phyloP scores from a whole-genome alignment of 495 filamentous ascomycete genomes.

The Copromyces sp. region DNA sequence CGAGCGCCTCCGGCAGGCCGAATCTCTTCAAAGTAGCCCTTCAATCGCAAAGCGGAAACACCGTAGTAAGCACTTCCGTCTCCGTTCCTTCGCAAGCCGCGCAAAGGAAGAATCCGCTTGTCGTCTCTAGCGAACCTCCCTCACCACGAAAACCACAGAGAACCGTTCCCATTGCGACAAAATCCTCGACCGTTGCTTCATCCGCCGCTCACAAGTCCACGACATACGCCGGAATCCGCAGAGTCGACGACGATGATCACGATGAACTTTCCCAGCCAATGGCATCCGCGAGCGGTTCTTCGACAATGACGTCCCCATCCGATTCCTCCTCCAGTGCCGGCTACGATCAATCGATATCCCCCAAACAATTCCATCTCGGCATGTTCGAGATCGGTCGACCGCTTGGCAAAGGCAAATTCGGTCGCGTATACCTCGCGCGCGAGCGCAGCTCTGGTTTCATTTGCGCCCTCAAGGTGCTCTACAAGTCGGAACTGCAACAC shows the following conservation, averaged over 20 bases:
- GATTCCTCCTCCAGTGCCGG: slow-evolving; percentile 18
- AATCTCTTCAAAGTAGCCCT: slow-evolving; percentile 75
- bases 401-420: slow-evolving; percentile 95
- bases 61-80: slow-evolving; percentile 45
- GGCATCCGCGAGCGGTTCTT: slow-evolving; percentile 5
- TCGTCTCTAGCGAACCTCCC: slow-evolving; percentile 22
- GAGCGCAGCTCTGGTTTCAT: slow-evolving; percentile 85
- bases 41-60: slow-evolving; percentile 51
- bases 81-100: slow-evolving; percentile 57
- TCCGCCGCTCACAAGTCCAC: neutral
- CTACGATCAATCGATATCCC: slow-evolving; percentile 15
- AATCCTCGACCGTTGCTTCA: neutral
- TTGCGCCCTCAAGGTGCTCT: slow-evolving; percentile 91
- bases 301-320: slow-evolving; percentile 13
- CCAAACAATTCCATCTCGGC: slow-evolving; percentile 80
- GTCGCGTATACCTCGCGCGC: slow-evolving; percentile 88
- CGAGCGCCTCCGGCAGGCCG: slow-evolving; percentile 49
- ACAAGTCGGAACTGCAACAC: slow-evolving; percentile 87
- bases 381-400: slow-evolving; percentile 99
- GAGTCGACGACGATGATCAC: neutral
- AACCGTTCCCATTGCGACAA: slow-evolving; percentile 9
- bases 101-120: slow-evolving; percentile 32
- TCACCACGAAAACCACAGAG: slow-evolving; percentile 23
- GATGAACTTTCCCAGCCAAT: neutral
- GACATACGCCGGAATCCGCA: neutral